These are phyloP conservation scores for Diaporthe longicolla DNA, from an alignment of 2,329 filamentous ascomycete species.

Conservation along the genomic window DNA sequence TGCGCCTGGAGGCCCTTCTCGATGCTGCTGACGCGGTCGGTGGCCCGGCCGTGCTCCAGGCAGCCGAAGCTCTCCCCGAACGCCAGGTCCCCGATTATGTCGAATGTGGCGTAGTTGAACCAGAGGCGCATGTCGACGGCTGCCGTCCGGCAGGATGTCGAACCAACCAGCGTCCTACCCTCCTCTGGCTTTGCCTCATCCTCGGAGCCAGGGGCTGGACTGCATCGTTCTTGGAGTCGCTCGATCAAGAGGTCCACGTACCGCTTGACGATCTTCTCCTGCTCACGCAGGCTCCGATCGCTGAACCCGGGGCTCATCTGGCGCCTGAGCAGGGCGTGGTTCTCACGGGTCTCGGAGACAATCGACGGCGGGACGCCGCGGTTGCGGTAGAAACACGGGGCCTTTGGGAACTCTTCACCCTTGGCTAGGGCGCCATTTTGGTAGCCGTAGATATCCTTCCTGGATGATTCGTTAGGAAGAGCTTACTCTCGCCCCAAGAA, in stretches of 20 bases:
- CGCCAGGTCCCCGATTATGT: slow-evolving; percentile 59
- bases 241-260: slow-evolving; percentile 48
- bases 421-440: slow-evolving; percentile 35
- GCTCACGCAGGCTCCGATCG: slow-evolving; percentile 48
- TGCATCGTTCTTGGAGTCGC: slow-evolving; percentile 31
- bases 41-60: slow-evolving; percentile 48
- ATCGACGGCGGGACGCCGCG: slow-evolving; percentile 36
- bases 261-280: slow-evolving; percentile 48
- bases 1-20: slow-evolving; percentile 44
- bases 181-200: slow-evolving; percentile 17
- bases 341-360: slow-evolving; percentile 42
- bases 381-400: slow-evolving; percentile 37
- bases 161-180: too few species aligned
- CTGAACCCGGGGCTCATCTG: slow-evolving; percentile 51
- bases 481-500: too few species aligned
- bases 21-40: slow-evolving; percentile 50
- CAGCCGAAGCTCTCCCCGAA: slow-evolving; percentile 59
- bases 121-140: slow-evolving; percentile 45
- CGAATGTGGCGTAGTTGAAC: slow-evolving; percentile 55
- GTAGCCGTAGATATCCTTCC: slow-evolving; percentile 43
- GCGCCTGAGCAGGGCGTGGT: slow-evolving; percentile 43
- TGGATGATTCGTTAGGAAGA: not conserved
- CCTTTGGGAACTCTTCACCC: slow-evolving; percentile 43
- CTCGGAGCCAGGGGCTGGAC: not conserved
- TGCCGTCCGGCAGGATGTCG: not conserved